Evolutionary conservation across 2,329 filamentous ascomycete species (phyloP), one percentile per base, ranked within the genome.

Genomic region (Cercospora zeina): DNA sequence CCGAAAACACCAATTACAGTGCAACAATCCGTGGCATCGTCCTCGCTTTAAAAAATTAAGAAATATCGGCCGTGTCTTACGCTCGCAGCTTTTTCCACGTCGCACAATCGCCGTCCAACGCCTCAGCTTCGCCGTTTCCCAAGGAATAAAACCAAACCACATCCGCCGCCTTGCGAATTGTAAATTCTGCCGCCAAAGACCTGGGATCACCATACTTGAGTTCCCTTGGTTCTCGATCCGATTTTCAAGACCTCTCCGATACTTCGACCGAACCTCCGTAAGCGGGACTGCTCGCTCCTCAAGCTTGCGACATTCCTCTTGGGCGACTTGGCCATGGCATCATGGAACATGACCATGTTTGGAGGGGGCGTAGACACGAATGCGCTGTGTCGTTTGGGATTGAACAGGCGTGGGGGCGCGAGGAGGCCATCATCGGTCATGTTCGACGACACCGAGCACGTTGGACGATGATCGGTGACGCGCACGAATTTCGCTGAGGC

Each of bases 221-320:
- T 53, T n/a, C 56, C 56, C 45, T 42, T 51, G 16, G 4, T 42
- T 21, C 55, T 58, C 10, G 30, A 39, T 34, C 58, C 50, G 19
- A 54, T 45, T 24, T 47, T 34, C 36, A 67, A 24, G 9, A 67
- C 58, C n/a, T 57, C 61, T 31, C 62, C 47, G 45, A 67, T 65
- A 50, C 65, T 67, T 31, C 56, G 51, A n/a, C 60, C 45, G 45
- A 65, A 37, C 31, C 54, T 61, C 13, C 49, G 34, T 10, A 62
- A 53, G 2, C 62, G 51, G 16, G 56, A 62, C 24, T 42, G 55
- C 13, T 47, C 51, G 36, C 62, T 61, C 54, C 61, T 65, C 61
- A 62, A 30, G 39, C 65, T 65, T 7, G 59, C 42, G 2, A 50
- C 50, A 54, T 42, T 54, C n/a, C 45, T 49, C 33, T 58, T 37